phyloP scores from a whole-genome alignment of 2,329 filamentous ascomycete species.

The Aspergillus sp. region DNA sequence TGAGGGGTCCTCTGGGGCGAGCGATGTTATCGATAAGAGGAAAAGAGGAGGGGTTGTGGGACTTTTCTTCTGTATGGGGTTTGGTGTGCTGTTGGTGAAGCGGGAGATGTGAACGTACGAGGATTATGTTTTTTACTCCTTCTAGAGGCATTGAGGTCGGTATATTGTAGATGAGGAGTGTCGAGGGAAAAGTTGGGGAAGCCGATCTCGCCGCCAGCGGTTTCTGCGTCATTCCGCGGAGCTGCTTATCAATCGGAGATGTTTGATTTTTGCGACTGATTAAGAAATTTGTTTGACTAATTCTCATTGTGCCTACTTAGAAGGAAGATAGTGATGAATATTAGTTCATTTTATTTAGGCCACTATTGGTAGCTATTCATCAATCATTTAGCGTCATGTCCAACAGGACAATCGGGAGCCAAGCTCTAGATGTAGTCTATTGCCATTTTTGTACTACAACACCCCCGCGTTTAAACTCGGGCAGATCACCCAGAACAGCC shows the following conservation, averaged over 20 bases:
- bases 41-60: constrained; percentile 23
- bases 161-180: constrained; percentile 1
- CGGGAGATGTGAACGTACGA: constrained; percentile 36
- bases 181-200: constrained; percentile 12
- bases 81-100: not conserved
- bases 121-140: constrained; percentile 49
- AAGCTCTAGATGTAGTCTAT: constrained; percentile 21
- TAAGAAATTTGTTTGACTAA: not conserved
- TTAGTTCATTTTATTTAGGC: not conserved
- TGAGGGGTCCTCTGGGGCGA: not conserved
- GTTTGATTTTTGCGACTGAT: not conserved
- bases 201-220: constrained; percentile 23
- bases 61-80: constrained; percentile 9
- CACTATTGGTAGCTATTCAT: constrained; percentile 10
- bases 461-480: constrained; percentile 56
- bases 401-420: not conserved
- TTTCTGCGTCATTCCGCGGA: constrained; percentile 33
- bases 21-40: constrained; percentile 46
- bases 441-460: constrained; percentile 57
- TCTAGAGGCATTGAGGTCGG: constrained; percentile 42
- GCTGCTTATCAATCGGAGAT: constrained; percentile 32
- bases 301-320: not conserved
- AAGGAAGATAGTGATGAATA: not conserved
- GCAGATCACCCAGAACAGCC: constrained; percentile 49
- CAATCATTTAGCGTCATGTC: not conserved